Percentiles rank a stretch among this genome's conserved stretches.
These are phyloP conservation scores for Mycosarcoma mackinlayi DNA, from an alignment of 1,284 basidiomycete genomes.

Conservation along the genomic window DNA sequence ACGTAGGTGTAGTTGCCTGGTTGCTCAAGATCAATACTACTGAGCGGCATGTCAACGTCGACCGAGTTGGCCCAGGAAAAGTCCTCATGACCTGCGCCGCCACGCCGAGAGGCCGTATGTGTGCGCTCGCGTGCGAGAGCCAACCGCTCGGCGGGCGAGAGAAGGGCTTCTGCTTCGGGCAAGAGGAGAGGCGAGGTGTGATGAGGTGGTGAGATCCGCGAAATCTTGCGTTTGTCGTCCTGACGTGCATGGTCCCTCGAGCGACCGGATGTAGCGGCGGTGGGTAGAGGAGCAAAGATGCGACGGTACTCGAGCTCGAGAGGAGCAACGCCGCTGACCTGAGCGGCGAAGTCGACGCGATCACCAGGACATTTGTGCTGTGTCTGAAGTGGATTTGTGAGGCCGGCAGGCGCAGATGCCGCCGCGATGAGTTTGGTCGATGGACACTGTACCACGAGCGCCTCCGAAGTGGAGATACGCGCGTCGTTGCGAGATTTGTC, in stretches of 20 bases:
- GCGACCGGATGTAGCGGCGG: constrained; percentile 5
- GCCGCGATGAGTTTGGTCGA: constrained; percentile 47
- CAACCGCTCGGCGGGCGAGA: constrained; percentile 33
- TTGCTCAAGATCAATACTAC: constrained; percentile 49
- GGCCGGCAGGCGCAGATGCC: constrained; percentile 1
- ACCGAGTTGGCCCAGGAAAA: constrained; percentile 53
- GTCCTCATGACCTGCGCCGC: constrained; percentile 25
- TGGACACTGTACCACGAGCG: constrained; percentile 64
- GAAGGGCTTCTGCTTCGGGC: constrained; percentile 38
- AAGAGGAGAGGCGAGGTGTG: constrained; percentile 48
- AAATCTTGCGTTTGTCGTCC: constrained; percentile 36
- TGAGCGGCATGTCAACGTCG: constrained; percentile 54
- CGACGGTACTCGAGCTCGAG: constrained; percentile 59
- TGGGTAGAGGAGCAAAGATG: constrained; percentile 26
- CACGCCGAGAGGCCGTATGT: constrained; percentile 30
- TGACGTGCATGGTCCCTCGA: constrained; percentile 17
- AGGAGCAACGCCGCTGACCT: constrained; percentile 60
- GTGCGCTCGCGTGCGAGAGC: constrained; percentile 41
- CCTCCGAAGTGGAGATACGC: constrained; percentile 47
- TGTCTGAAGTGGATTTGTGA: constrained; percentile 4
- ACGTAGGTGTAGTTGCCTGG: constrained; percentile 57
- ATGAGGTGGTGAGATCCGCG: constrained; percentile 47
- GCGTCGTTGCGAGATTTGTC: constrained; percentile 61
- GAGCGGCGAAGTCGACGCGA: constrained; percentile 50
- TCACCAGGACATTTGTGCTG: constrained; percentile 62